Conservation (phyloP, 768 basidiomycete species). For the Baorangia bicolor region DNA sequence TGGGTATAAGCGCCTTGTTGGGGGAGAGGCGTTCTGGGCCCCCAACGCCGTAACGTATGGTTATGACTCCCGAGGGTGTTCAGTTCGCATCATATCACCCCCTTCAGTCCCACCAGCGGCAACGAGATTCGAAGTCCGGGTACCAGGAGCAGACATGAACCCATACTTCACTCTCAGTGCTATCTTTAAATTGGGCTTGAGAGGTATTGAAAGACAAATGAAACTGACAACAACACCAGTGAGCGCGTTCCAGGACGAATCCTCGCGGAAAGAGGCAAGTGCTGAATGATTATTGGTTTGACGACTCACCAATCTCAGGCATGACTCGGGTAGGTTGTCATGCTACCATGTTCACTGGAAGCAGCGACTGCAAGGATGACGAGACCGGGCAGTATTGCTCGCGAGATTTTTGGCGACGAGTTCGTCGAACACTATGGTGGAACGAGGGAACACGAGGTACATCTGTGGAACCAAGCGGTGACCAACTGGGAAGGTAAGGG, state of each 20-base stretch:
- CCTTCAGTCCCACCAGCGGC: constrained; percentile 80
- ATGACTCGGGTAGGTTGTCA: constrained; percentile 49
- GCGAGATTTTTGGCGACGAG: constrained; percentile 82
- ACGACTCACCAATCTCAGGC: background rate
- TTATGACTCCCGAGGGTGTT: constrained; percentile 92
- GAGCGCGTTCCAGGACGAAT: constrained; percentile 26
- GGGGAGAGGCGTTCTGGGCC: constrained; percentile 93
- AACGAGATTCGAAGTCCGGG: constrained; percentile 89
- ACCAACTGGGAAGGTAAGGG: constrained; percentile 90
- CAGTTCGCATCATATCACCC: constrained; percentile 88
- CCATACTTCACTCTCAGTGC: constrained; percentile 87
- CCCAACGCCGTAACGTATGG: constrained; percentile 93
- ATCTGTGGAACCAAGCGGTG: constrained; percentile 83
- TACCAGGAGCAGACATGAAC: constrained; percentile 98
- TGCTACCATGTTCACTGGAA: constrained; percentile 79
- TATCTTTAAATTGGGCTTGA: constrained; percentile 81
- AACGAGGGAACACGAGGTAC: constrained; percentile 91
- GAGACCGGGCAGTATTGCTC: constrained; percentile 71
- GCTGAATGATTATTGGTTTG: constrained; percentile 26
- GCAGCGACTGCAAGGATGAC: constrained; percentile 81
- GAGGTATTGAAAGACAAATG: constrained; percentile 82
- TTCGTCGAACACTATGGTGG: constrained; percentile 96
- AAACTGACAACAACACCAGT: constrained; percentile 71
- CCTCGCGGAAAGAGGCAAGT: constrained; percentile 60
- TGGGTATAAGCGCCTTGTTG: constrained; percentile 95